Percentiles rank a stretch among this genome's conserved stretches.
Conservation (phyloP, 169 alveolate genomes). For the Plasmodium inui region DNA sequence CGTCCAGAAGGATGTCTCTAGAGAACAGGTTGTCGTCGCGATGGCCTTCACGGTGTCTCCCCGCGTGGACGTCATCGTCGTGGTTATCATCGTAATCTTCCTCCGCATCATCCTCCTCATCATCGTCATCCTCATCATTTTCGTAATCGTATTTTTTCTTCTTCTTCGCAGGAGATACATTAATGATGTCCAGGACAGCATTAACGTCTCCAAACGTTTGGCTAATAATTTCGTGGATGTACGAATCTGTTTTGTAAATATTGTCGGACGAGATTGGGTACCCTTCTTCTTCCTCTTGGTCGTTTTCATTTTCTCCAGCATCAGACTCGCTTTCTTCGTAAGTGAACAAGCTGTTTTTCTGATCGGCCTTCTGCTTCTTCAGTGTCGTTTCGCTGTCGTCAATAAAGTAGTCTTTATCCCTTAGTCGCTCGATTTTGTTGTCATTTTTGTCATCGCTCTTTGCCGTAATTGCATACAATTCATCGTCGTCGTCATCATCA, state of each 20-base stretch:
- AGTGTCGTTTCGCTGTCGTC: constrained; percentile 57
- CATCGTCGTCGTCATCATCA: constrained; percentile 47
- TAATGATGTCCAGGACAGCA: constrained; percentile 60
- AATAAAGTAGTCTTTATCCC: constrained; percentile 46
- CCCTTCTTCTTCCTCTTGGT: constrained; percentile 17
- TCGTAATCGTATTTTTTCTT: constrained; percentile 75
- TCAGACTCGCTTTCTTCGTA: constrained; percentile 41
- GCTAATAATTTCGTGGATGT: constrained; percentile 50
- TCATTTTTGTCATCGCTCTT: constrained; percentile 66
- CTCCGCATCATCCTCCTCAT: neutral
- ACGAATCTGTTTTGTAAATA: constrained; percentile 35
- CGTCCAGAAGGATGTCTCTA: constrained; percentile 15
- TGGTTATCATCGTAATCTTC: constrained; percentile 6
- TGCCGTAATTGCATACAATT: constrained; percentile 65
- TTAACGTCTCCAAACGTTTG: constrained; percentile 74
- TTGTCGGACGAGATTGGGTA: constrained; percentile 24
- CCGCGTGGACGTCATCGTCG: neutral
- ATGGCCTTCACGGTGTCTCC: neutral
- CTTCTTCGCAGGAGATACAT: constrained; percentile 44
- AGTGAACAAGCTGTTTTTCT: constrained; percentile 19
- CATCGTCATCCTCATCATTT: constrained; percentile 57
- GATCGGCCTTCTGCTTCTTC: constrained; percentile 44
- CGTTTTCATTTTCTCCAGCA: constrained; percentile 23
- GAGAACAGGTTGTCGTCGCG: neutral
- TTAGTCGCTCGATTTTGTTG: constrained; percentile 32